Conservation (phyloP, 768 basidiomycete species). For the Goffeauzyma gilvescens region DNA sequence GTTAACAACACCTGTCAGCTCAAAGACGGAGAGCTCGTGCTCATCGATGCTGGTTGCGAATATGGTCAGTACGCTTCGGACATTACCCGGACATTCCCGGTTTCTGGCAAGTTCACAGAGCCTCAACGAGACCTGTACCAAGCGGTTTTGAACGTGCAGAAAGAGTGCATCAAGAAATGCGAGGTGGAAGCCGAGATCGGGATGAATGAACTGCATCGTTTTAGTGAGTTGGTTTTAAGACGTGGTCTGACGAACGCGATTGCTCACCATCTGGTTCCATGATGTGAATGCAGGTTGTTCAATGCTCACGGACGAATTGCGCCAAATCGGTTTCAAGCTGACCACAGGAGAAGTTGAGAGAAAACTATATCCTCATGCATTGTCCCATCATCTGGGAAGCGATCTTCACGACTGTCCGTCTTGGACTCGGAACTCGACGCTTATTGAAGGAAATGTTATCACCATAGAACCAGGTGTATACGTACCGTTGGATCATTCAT, state of each 20-base stretch:
- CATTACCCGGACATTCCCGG: constrained; percentile 70
- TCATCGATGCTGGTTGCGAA: constrained; percentile 86
- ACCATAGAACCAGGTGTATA: constrained; percentile 78
- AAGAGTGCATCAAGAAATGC: constrained; percentile 31
- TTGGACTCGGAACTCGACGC: constrained; percentile 31
- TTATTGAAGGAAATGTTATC: constrained; percentile 72
- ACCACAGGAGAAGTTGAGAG: constrained; percentile 46
- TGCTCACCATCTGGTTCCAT: neutral
- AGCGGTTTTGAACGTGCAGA: constrained; percentile 34
- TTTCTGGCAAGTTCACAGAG: constrained; percentile 54
- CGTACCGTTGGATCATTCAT: constrained; percentile 58
- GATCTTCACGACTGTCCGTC: constrained; percentile 70
- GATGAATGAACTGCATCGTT: constrained; percentile 57
- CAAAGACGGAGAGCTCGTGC: constrained; percentile 46
- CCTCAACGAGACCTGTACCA: constrained; percentile 70
- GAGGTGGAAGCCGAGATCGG: constrained; percentile 39
- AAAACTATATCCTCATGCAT: constrained; percentile 70
- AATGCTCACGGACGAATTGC: constrained; percentile 50
- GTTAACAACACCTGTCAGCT: constrained; percentile 72
- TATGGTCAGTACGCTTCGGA: constrained; percentile 83
- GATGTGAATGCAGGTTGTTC: constrained; percentile 38
- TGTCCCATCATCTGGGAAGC: constrained; percentile 82
- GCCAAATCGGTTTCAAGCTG: constrained; percentile 55
- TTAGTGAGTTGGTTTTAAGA: constrained; percentile 36
- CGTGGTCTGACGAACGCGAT: too few relatives aligned